Evolutionary conservation across 2,329 filamentous ascomycete species (phyloP).

Genomic region (Penicillium decumbens): DNA sequence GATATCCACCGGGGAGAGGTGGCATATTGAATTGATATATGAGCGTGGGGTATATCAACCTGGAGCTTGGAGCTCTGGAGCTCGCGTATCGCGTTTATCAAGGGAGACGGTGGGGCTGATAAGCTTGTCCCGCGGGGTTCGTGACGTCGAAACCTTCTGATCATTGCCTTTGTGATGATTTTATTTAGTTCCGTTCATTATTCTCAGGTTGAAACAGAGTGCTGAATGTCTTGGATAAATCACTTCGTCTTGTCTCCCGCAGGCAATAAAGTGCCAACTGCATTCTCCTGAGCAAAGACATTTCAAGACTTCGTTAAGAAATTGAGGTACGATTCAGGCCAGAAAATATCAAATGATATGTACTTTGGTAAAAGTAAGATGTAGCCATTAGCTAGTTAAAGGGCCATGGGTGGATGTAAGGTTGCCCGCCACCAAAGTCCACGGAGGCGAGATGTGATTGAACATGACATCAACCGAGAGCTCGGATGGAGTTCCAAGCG

Average conservation of each 20-base stretch:
- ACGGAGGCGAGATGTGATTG: background rate
- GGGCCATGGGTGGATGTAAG: background rate
- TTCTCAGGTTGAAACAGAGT: background rate
- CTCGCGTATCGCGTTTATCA: background rate
- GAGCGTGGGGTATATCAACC: background rate
- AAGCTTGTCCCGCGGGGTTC: background rate
- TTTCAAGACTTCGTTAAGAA: background rate
- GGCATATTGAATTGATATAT: slow-evolving; percentile 31
- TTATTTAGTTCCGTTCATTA: background rate
- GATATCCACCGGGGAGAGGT: slow-evolving; percentile 28
- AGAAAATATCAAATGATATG: too few relatives aligned
- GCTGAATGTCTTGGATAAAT: background rate
- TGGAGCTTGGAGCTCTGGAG: background rate
- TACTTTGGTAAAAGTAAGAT: too few relatives aligned
- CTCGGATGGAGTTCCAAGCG: background rate
- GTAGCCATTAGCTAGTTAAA: background rate
- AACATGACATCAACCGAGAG: background rate
- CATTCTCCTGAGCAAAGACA: background rate
- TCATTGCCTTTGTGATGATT: background rate
- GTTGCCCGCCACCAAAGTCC: background rate
- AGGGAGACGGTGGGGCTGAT: background rate
- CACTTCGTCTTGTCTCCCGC: background rate
- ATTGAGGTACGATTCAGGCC: too few relatives aligned
- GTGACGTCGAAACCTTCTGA: background rate
- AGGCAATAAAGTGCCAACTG: too few relatives aligned